Conservation (phyloP, 2,329 filamentous ascomycete genomes). For the Ophiosphaerella herpotricha region DNA sequence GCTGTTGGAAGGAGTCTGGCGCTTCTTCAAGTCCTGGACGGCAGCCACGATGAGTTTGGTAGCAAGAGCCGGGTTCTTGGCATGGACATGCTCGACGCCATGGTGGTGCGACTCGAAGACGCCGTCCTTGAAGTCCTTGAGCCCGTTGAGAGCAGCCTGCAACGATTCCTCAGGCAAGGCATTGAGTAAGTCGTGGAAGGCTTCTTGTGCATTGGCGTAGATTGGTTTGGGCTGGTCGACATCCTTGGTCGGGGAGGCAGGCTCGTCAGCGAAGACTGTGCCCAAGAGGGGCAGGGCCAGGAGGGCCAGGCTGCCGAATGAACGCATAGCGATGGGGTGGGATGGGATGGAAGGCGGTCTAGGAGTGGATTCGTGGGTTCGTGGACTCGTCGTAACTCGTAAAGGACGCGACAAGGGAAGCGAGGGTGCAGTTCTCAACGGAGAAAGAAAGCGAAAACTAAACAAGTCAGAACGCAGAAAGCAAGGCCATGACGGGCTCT, state of each 20-base stretch:
- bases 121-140: slow-evolving; percentile 68
- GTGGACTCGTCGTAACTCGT: no score
- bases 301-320: slow-evolving; percentile 33
- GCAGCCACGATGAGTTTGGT: slow-evolving; percentile 67
- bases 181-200: slow-evolving; percentile 61
- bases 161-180: slow-evolving; percentile 64
- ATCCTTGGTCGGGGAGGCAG: slow-evolving; percentile 25
- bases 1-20: slow-evolving; percentile 43
- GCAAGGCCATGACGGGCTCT: slow-evolving; percentile 1
- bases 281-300: slow-evolving; percentile 39
- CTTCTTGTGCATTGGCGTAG: slow-evolving; percentile 43
- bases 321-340: slow-evolving; percentile 31
- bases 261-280: slow-evolving; percentile 23
- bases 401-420: no score
- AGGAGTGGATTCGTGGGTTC: neutral
- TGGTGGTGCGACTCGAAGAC: slow-evolving; percentile 68
- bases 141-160: slow-evolving; percentile 68
- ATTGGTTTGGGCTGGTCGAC: slow-evolving; percentile 18
- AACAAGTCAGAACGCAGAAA: slow-evolving; percentile 9
- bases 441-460: slow-evolving; percentile 8
- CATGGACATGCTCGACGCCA: slow-evolving; percentile 66
- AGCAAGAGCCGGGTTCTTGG: slow-evolving; percentile 65
- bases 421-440: neutral
- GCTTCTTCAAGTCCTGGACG: slow-evolving; percentile 54
- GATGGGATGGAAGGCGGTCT: slow-evolving; percentile 6